Percentiles rank a stretch among this genome's conserved stretches.
Conservation (phyloP, 2,329 filamentous ascomycete species). For the Calonectria pseudoreteaudii region DNA sequence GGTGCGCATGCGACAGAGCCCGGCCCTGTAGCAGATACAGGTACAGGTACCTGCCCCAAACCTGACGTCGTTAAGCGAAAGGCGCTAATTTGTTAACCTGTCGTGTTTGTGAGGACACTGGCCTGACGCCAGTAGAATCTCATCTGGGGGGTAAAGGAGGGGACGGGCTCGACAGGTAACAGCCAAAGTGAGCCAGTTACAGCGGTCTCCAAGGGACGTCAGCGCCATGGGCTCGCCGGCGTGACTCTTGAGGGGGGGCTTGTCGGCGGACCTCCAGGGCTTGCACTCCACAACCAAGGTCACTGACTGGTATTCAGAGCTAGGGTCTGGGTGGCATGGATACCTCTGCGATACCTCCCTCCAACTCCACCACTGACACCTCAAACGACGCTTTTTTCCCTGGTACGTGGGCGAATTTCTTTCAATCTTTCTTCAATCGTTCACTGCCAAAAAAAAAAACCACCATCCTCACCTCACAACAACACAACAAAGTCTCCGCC, state of each 20-base stretch:
- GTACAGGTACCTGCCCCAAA: not conserved
- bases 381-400: slow-evolving; percentile 24
- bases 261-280: slow-evolving; percentile 14
- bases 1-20: slow-evolving; percentile 2
- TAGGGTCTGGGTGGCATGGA: not conserved
- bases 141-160: not conserved
- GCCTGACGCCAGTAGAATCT: not conserved
- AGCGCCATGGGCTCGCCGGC: slow-evolving; percentile 8
- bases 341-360: slow-evolving; percentile 16
- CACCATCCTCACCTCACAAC: slow-evolving; percentile 24
- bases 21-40: slow-evolving; percentile 10
- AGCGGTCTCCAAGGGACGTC: slow-evolving; percentile 14
- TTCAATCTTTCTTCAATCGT: slow-evolving; percentile 26
- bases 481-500: slow-evolving; percentile 10
- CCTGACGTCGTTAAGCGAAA: not conserved
- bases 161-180: not conserved
- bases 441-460: slow-evolving; percentile 27
- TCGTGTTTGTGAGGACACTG: slow-evolving; percentile 7
- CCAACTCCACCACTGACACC: slow-evolving; percentile 9
- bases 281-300: slow-evolving; percentile 9
- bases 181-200: not conserved
- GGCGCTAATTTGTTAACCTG: not conserved
- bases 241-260: slow-evolving; percentile 15
- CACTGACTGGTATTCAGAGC: not conserved
- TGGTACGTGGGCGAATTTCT: slow-evolving; percentile 25